These are phyloP conservation scores for Xylaria sp. DNA, from an alignment of 2,329 filamentous ascomycete genomes.

Conservation along the genomic window DNA sequence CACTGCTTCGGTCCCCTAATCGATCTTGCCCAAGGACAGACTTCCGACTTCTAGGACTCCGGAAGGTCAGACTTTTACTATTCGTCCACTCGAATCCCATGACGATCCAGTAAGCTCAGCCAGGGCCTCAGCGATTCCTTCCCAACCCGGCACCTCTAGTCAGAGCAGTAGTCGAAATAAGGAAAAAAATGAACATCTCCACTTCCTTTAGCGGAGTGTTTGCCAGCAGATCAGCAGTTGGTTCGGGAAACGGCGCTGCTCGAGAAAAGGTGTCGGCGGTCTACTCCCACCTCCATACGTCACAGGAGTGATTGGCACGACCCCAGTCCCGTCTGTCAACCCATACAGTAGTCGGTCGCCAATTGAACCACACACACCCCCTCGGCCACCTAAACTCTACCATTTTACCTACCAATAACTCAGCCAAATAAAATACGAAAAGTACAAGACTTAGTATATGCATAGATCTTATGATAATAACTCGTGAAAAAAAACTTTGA, in stretches of 20 bases:
- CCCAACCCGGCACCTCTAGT: background rate
- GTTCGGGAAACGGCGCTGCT: conserved; percentile 23
- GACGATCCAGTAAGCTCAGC: conserved; percentile 26
- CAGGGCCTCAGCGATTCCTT: conserved; percentile 22
- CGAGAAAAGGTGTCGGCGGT: background rate
- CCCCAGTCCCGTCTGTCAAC: conserved; percentile 12
- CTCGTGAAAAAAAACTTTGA: too few relatives aligned
- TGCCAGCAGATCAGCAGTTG: conserved; percentile 25
- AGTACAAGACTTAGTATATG: too few relatives aligned
- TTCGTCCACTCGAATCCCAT: conserved; percentile 6
- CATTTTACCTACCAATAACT: too few relatives aligned
- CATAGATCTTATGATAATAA: background rate
- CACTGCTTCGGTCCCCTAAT: background rate
- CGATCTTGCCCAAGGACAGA: background rate
- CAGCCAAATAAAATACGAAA: too few relatives aligned
- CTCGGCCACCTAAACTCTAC: too few relatives aligned
- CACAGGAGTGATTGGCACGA: conserved; percentile 25
- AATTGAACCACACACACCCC: too few relatives aligned
- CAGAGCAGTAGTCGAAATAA: conserved; percentile 4
- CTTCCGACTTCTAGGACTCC: background rate
- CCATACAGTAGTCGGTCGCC: background rate
- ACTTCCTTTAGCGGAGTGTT: background rate
- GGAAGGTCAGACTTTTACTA: background rate
- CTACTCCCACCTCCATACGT: conserved; percentile 17
- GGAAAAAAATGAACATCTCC: background rate